Percentiles rank a stretch among this genome's conserved stretches.
Conservation (phyloP, 2,329 filamentous ascomycete species). For the Davidsoniella australis region DNA sequence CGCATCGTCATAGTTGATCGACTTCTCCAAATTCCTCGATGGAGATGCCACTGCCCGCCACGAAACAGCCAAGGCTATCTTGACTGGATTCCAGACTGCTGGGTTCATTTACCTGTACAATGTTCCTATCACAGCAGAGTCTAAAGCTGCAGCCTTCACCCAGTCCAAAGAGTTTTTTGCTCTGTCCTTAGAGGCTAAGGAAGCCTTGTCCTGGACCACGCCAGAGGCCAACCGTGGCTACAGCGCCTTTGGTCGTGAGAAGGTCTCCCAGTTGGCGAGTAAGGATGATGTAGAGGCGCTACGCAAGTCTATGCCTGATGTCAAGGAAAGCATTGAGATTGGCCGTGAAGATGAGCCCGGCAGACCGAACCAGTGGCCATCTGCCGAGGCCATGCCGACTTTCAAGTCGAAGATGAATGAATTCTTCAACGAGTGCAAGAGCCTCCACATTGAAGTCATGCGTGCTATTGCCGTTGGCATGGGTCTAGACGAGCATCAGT, state of each 20-base stretch:
- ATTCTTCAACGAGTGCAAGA: slow-evolving; percentile 62
- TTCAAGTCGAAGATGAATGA: slow-evolving; percentile 58
- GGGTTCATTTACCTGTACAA: slow-evolving; percentile 84
- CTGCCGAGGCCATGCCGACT: slow-evolving; percentile 27
- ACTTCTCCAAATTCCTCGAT: slow-evolving; percentile 57
- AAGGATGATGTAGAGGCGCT: slow-evolving; percentile 37
- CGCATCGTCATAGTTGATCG: slow-evolving; percentile 41
- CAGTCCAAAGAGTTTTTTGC: slow-evolving; percentile 56
- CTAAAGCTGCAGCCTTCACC: slow-evolving; percentile 44
- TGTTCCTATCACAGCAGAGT: slow-evolving; percentile 47
- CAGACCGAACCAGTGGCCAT: slow-evolving; percentile 63
- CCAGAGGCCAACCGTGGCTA: slow-evolving; percentile 61
- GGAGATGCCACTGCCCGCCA: slow-evolving; percentile 43
- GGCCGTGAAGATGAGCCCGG: slow-evolving; percentile 41
- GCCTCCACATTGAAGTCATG: slow-evolving; percentile 64
- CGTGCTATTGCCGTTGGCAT: slow-evolving; percentile 69
- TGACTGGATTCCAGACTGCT: slow-evolving; percentile 65
- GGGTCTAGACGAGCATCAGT: slow-evolving; percentile 53
- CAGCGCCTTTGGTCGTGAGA: slow-evolving; percentile 52
- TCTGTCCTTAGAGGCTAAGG: slow-evolving; percentile 44
- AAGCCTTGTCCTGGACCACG: slow-evolving; percentile 51
- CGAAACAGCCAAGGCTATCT: slow-evolving; percentile 52
- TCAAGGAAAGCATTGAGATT: slow-evolving; percentile 51
- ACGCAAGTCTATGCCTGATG: slow-evolving; percentile 40
- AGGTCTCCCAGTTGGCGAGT: slow-evolving; percentile 43